Evolutionary conservation across 352 stramenopile species (phyloP).

Genomic region (Pythium biforme): DNA sequence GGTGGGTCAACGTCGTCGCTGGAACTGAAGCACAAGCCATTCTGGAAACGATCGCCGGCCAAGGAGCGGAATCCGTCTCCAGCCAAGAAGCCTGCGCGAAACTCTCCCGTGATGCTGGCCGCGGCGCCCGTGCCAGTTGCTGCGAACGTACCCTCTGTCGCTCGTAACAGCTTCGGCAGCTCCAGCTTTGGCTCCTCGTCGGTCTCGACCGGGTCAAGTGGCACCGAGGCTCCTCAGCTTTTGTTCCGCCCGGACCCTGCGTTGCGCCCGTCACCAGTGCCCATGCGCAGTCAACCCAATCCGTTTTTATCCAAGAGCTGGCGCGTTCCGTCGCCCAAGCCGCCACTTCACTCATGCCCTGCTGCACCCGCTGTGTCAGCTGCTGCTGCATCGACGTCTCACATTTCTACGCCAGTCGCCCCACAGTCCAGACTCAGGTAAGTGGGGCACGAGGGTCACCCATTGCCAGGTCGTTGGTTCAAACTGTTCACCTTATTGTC

Average conservation of each 20-base stretch:
- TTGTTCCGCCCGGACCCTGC: conserved; percentile 6
- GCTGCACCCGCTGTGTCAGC: background rate
- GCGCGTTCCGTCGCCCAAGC: conserved; percentile 19
- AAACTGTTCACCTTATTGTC: background rate
- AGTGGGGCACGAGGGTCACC: background rate
- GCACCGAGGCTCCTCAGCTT: background rate
- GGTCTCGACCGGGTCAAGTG: background rate
- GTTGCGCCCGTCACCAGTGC: conserved; percentile 3
- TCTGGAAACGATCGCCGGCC: conserved; percentile 14
- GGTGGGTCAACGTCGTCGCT: background rate
- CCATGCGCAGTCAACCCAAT: background rate
- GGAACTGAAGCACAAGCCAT: conserved; percentile 23
- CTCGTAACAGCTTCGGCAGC: background rate
- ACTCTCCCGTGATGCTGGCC: background rate
- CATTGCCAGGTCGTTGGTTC: background rate
- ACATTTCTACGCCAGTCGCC: conserved; percentile 12
- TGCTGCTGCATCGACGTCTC: background rate
- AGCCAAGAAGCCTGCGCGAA: background rate
- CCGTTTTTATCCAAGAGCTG: background rate
- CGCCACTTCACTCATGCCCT: conserved; percentile 12
- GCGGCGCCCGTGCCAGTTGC: background rate
- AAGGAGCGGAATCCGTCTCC: conserved; percentile 6
- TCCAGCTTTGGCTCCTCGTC: background rate
- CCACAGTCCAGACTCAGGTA: conserved; percentile 15
- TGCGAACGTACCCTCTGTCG: background rate